These are phyloP conservation scores for Phytophthora pisi DNA, from an alignment of 352 stramenopile species.

Conservation along the genomic window DNA sequence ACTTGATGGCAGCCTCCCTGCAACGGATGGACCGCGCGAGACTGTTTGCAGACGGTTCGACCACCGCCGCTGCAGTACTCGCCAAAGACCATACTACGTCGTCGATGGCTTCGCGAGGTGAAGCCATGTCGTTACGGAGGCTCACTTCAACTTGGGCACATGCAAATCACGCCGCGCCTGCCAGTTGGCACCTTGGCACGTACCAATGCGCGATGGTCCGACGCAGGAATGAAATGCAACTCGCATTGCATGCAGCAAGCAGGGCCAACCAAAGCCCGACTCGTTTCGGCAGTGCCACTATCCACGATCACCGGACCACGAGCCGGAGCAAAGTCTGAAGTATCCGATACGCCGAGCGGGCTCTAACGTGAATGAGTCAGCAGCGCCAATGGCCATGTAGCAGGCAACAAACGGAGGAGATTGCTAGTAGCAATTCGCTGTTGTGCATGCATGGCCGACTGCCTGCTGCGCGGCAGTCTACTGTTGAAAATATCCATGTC, in stretches of 20 bases:
- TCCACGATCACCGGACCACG: slow-evolving; percentile 2
- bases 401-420: neutral
- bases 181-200: neutral
- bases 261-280: neutral
- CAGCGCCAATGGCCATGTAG: neutral
- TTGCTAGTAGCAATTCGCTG: neutral
- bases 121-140: slow-evolving; percentile 9
- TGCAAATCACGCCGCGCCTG: slow-evolving; percentile 5
- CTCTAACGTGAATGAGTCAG: slow-evolving; percentile 4
- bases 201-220: neutral
- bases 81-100: neutral
- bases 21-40: slow-evolving; percentile 7
- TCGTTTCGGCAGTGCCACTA: neutral
- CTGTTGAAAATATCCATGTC: neutral
- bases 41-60: neutral
- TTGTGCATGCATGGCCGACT: too few species aligned
- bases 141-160: slow-evolving; percentile 8
- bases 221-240: neutral
- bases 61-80: slow-evolving; percentile 4
- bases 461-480: neutral
- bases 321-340: neutral
- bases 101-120: neutral
- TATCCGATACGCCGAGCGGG: neutral
- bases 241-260: neutral
- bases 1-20: slow-evolving; percentile 13